These are phyloP conservation scores for Lipomyces oligophaga DNA, from an alignment of 805 yeast genomes.

Conservation along the genomic window DNA sequence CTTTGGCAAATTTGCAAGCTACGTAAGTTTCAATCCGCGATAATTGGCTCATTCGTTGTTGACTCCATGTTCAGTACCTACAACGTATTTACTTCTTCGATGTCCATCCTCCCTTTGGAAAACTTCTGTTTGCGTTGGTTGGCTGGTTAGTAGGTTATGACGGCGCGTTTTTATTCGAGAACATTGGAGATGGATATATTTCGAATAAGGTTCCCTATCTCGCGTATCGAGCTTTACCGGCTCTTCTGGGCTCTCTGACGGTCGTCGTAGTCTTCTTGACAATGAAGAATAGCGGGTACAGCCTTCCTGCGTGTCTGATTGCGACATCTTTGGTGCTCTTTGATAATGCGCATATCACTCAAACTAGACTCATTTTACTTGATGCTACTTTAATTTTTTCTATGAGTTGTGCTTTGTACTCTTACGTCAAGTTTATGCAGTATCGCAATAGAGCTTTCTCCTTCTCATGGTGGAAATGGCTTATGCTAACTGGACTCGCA, in stretches of 20 bases:
- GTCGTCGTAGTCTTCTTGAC: constrained; percentile 82
- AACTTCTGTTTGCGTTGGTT: constrained; percentile 80
- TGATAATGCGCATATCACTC: constrained; percentile 87
- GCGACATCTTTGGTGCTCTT: constrained; percentile 73
- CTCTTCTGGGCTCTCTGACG: constrained; percentile 74
- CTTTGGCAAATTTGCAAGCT: constrained; percentile 48
- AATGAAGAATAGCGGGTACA: constrained; percentile 77
- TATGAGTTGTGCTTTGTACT: constrained; percentile 74
- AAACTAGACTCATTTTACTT: constrained; percentile 82
- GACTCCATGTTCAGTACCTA: constrained; percentile 49
- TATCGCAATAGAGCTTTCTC: constrained; percentile 66
- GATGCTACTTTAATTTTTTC: constrained; percentile 86
- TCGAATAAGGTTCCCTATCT: constrained; percentile 80
- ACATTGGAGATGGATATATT: constrained; percentile 78
- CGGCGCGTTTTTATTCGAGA: constrained; percentile 89
- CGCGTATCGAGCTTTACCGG: constrained; percentile 74
- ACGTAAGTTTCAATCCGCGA: constrained; percentile 19
- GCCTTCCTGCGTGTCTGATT: constrained; percentile 72
- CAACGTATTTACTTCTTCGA: constrained; percentile 92
- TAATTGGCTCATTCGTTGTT: constrained; percentile 29
- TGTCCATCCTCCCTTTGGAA: constrained; percentile 97
- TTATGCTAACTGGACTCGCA: constrained; percentile 74
- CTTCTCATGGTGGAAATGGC: constrained; percentile 81
- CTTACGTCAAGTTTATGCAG: constrained; percentile 74
- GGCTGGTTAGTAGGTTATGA: constrained; percentile 88